These are phyloP conservation scores for Xylariaceae sp. DNA, from an alignment of 2,329 filamentous ascomycete species.

Conservation along the genomic window DNA sequence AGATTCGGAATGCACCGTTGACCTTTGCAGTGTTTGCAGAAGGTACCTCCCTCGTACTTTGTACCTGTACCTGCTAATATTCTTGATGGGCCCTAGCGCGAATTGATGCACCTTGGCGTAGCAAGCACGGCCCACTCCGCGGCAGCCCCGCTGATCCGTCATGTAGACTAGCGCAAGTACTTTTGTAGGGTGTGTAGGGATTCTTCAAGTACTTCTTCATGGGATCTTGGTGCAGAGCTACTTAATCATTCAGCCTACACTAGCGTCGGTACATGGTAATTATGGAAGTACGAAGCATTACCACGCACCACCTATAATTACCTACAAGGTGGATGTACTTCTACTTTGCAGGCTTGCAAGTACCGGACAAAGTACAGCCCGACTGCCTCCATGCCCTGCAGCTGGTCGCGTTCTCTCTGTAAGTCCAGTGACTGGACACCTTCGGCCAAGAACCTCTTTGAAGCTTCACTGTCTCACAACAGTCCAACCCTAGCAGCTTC, in stretches of 20 bases:
- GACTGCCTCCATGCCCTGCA: too few relatives aligned
- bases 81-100: background rate
- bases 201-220: too few relatives aligned
- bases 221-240: too few relatives aligned
- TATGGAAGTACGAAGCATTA: background rate
- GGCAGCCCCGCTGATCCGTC: background rate
- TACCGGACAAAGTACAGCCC: too few relatives aligned
- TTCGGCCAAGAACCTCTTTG: background rate
- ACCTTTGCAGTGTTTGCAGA: too few relatives aligned
- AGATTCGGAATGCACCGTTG: too few relatives aligned
- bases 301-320: background rate
- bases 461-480: slow-evolving; percentile 10
- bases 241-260: too few relatives aligned
- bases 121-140: background rate
- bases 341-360: background rate
- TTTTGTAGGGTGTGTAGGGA: too few relatives aligned
- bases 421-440: background rate
- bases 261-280: background rate
- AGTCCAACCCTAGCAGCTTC: background rate
- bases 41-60: too few relatives aligned
- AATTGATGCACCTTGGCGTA: background rate
- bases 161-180: background rate
- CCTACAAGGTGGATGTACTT: background rate
- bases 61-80: background rate
- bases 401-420: too few relatives aligned